Base-by-base conservation (phyloP, 2,329 filamentous ascomycete species). In the Ophiostoma himal-ulmi region DNA sequence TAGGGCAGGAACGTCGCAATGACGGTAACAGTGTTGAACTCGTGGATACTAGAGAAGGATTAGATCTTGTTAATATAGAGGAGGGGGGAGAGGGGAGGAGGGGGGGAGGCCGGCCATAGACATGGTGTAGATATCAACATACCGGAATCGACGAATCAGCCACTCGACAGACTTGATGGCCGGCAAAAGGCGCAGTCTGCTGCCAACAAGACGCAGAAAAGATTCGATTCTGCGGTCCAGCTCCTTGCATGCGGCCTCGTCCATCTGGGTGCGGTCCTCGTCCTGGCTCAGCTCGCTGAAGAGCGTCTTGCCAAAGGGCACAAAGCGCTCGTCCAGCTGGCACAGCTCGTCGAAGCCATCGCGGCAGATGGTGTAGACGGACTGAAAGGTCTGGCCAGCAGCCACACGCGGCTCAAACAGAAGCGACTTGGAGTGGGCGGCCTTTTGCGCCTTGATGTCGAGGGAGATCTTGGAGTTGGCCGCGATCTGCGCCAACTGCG, bases 211-310 rank as follows among this genome's bases (percentile, higher is more conserved):
- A 41, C 89, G 90, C 74, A 99, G 82, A 77, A 98, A 99, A 17
- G 88, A 86, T 75, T 96, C 91, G 70, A 98, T 81, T 70, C 89
- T 90, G 68, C 76, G 83, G 79, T 97, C 88, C 70, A 99, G 83
- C 77, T 93, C 90, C 74, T 87, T 85, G 81, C 97, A 98, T 78
- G 98, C 92, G 72, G 85, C 83, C 39, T 85, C 84, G 20, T 89
- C 94, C 86, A 98, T 90, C 80, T 95, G 90, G 30, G 88, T 90
- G 69, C 95, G 88, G 78, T 99, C 95, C 77, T 97, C 90, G 73
- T 87, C 85, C 78, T 93, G 94, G 81, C 94, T 97, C 82, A 97
- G 92, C 76, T 95, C 91, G 82, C 91, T 96, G 84, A 98, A 99
- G 70, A 99, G 84, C 69, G 88, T 94, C 71, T 85, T 84, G 72